Percentiles rank a stretch among this genome's conserved stretches.
These are phyloP conservation scores for Mycena albidolilacea DNA, from an alignment of 768 basidiomycete species.

Conservation along the genomic window DNA sequence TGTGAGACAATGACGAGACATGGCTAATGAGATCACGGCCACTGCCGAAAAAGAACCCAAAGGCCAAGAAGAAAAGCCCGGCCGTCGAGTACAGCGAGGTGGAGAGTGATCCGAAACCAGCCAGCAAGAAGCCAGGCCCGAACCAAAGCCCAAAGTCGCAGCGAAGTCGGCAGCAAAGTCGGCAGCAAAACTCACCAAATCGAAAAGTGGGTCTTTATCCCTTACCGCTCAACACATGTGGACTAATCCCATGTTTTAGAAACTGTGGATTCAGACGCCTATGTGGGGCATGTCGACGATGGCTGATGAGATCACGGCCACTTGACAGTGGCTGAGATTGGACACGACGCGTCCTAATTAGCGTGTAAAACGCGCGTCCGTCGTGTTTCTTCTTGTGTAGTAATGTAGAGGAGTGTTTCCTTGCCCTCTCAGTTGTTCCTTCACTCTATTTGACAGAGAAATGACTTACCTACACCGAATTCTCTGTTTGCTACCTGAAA, in stretches of 20 bases:
- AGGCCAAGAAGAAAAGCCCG: no score
- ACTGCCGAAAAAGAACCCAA: no score
- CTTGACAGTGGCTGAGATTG: background rate
- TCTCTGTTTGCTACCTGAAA: background rate
- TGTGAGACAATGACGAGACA: no score
- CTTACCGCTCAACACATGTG: background rate
- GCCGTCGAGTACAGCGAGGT: conserved; percentile 3
- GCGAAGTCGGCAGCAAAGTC: conserved; percentile 3
- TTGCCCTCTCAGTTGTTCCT: no score
- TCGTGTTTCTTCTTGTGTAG: no score
- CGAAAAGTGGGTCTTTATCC: background rate
- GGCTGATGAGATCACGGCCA: background rate
- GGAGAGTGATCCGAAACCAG: conserved; percentile 5
- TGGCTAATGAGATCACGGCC: no score
- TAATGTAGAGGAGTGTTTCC: no score
- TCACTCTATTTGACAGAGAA: no score
- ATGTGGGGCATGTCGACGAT: no score
- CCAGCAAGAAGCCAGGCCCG: conserved; percentile 6
- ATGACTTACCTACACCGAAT: no score
- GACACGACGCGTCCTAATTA: background rate
- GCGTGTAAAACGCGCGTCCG: background rate
- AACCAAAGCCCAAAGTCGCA: conserved; percentile 6
- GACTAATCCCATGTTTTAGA: no score
- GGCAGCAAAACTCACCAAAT: conserved; percentile 1
- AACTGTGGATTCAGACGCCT: no score